Base-by-base conservation (phyloP, 768 basidiomycete genomes). In the Termitomyces sp. region DNA sequence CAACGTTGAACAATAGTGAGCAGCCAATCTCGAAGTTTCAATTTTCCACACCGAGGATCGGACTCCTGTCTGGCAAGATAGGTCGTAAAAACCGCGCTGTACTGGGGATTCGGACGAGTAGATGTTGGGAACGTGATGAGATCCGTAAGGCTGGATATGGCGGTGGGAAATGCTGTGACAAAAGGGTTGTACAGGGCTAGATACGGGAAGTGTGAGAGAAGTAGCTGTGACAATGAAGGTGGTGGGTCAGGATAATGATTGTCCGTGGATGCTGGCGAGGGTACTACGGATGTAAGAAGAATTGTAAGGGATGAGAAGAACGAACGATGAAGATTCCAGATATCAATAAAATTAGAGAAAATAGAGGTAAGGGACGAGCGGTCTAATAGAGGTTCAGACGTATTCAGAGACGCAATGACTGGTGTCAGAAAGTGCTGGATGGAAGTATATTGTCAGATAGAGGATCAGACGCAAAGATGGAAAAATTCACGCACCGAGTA, bases 271-370 rank as follows among this genome's bases (percentile, higher is more conserved):
- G 53, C 21, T 37, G 58, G 54, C 41, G 55, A 47, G 28, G 54
- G 39, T 48, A 60, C 41, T 2, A 23, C 51, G 27, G 57, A 23
- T 10, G 59, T 82, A 56, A 52, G 73, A 63, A 23, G 64, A 74
- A 70, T 66, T 72, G 74, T 54, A 66, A 92, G 76, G 2, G 85
- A 79, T 6, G 79, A 73, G 56, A 84, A 83, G 70, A 92, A 87
- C 2, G 87, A 81, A 51, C 81, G 87, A 70, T 92, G 90, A 42
- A 91, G 77, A 64, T 91, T 93, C 91, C 88, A 92, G 34, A 94
- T 93, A 69, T 94, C 91, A 66, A 92, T 86, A 61, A 94, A 92
- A 68, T 93, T 93, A 59, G 88, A 88, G 70, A 94, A 94, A 35
- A 93, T 75, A 12, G 84, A 78, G 0, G 85, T 88, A 56, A 94